Evolutionary conservation across 257 asterid genomes (phyloP), one percentile per base, ranked within the genome.

Genomic region (Nicotiana obtusifolia): DNA sequence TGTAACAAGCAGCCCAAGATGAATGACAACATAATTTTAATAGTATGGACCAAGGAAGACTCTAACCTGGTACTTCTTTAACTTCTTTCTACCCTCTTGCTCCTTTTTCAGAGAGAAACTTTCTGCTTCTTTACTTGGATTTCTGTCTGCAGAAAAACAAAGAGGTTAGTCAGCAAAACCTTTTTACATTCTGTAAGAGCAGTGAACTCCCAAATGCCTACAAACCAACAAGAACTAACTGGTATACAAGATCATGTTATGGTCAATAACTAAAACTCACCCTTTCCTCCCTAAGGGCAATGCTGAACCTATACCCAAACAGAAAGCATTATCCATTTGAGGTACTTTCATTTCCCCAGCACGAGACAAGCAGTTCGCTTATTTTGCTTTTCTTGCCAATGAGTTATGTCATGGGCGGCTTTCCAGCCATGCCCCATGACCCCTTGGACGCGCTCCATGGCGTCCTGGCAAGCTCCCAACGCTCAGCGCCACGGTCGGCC

Each of bases 41-140:
- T 65, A 47, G 66, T 47, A n/a, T 20, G 26, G 61, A 22, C 52
- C 75, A 65, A 24, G 66, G 76, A 77, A 69, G 80, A 68, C 52
- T 76, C 90, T 60, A 82, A 94, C 99, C 98, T 94, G 88, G 90
- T 89, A 95, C 89, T 84, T 92, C 75, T 85, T 88, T 85, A 82
- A 85, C 87, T 87, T 92, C 88, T 88, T 93, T 88, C 90, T 89
- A 65, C 84, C 88, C 83, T 89, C 93, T 54, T 87, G 97, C 69
- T 85, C 94, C 87, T 82, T 90, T 88, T 84, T 90, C 83, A 95
- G 88, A 86, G 87, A 84, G 67, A 87, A 75, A 88, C 94, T 89
- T 83, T 91, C 97, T 82, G 90, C 90, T 65, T 87, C 86, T 88
- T 87, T 87, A 62, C 81, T 84, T 69, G 77, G 82, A 77, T 71